Evolutionary conservation across 306 rosid species (phyloP).

Genomic region (Medicago lupulina): DNA sequence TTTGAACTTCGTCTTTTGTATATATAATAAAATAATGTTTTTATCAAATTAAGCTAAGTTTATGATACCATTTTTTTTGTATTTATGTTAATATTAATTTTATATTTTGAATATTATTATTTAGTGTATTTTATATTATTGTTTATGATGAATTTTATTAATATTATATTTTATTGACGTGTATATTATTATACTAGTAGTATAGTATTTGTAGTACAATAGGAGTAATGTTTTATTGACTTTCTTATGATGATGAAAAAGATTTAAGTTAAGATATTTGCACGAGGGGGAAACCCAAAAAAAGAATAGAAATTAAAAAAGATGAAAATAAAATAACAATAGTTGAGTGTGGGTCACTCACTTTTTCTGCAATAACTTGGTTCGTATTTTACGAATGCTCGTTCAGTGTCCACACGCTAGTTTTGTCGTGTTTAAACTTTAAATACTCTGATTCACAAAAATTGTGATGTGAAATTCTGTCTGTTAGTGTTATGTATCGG

Average conservation of each 20-base stretch:
- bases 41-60: too few relatives aligned
- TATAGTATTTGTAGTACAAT: too few relatives aligned
- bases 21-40: too few relatives aligned
- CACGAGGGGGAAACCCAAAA: constrained; percentile 54
- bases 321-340: too few relatives aligned
- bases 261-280: constrained; percentile 22
- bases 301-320: neutral
- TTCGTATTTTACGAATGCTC: constrained; percentile 36
- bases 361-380: neutral
- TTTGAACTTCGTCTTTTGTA: too few relatives aligned
- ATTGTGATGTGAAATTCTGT: neutral
- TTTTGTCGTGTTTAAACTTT: constrained; percentile 59
- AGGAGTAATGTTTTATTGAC: neutral
- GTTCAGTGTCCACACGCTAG: constrained; percentile 28
- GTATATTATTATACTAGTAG: too few relatives aligned
- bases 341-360: constrained; percentile 32
- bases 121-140: too few relatives aligned
- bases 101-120: too few relatives aligned
- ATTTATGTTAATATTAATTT: too few relatives aligned
- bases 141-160: too few relatives aligned
- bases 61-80: too few relatives aligned
- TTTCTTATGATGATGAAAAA: neutral
- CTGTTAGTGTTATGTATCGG: neutral
- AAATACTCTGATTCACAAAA: neutral
- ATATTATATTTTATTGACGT: too few relatives aligned